A percentile compares a stretch with the other conserved stretches of the same genome.
phyloP scores from a whole-genome alignment of 352 stramenopile genomes.

The Pythium monospermum region DNA sequence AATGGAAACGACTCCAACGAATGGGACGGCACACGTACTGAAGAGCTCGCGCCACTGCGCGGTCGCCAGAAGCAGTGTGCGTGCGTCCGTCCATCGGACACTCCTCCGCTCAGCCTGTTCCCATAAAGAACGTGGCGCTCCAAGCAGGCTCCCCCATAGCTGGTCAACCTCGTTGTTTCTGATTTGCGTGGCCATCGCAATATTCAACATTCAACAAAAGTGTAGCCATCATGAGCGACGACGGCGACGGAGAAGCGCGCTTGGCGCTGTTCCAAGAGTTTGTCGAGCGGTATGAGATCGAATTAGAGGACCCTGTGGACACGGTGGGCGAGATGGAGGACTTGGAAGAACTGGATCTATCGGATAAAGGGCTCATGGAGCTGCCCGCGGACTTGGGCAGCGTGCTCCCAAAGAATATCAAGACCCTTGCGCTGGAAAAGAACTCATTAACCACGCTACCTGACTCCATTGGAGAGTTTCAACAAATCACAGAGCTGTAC shows the following conservation, averaged over 20 bases:
- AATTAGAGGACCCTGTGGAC: conserved; percentile 63
- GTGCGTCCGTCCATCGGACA: background rate
- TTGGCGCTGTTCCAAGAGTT: conserved; percentile 49
- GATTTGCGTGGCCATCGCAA: conserved; percentile 16
- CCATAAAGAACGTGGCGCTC: no score
- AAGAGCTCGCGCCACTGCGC: no score
- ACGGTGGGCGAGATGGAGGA: conserved; percentile 56
- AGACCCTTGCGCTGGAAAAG: conserved; percentile 78
- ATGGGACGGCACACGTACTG: conserved; percentile 2
- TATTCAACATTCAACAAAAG: no score
- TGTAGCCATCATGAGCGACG: conserved; percentile 61
- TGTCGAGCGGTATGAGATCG: conserved; percentile 65
- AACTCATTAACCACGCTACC: conserved; percentile 55
- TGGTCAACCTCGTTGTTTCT: no score
- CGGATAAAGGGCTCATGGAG: conserved; percentile 62
- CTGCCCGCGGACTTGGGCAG: conserved; percentile 49
- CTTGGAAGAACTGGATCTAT: conserved; percentile 80
- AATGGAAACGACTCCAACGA: conserved; percentile 8
- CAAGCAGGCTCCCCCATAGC: no score
- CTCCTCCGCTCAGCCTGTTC: background rate
- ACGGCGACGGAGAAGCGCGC: conserved; percentile 26
- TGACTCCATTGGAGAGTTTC: conserved; percentile 41
- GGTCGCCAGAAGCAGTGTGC: conserved; percentile 8
- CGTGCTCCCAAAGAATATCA: conserved; percentile 51
- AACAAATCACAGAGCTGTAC: conserved; percentile 77